A percentile compares a stretch with the other conserved stretches of the same genome.
Conservation (phyloP, 164 flowering plant species). For the Sextonia rubra region DNA sequence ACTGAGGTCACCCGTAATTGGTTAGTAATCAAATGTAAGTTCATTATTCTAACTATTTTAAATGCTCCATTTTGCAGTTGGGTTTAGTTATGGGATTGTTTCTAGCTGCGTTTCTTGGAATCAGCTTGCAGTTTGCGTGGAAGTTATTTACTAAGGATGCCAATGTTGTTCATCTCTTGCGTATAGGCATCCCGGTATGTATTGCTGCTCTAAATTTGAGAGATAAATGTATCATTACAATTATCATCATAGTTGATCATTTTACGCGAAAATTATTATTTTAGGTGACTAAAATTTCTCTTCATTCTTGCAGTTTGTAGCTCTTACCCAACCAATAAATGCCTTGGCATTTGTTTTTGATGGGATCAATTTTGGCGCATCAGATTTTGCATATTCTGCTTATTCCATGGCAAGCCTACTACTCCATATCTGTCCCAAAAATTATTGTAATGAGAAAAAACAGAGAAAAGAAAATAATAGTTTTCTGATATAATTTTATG, state of each 20-base stretch:
- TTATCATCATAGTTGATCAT: background rate
- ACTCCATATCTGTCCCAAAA: background rate
- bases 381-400: constrained; percentile 80
- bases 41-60: background rate
- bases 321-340: constrained; percentile 79
- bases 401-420: constrained; percentile 60
- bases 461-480: background rate
- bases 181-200: constrained; percentile 68
- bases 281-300: constrained; percentile 2
- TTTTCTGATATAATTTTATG: background rate
- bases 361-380: constrained; percentile 87
- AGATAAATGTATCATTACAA: background rate
- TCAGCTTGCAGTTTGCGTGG: constrained; percentile 62
- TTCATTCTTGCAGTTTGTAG: constrained; percentile 60
- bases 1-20: too few species aligned
- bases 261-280: background rate
- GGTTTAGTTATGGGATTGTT: constrained; percentile 62
- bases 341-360: constrained; percentile 85
- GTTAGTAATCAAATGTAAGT: background rate
- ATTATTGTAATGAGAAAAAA: background rate
- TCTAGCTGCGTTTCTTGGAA: constrained; percentile 53
- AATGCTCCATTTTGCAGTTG: constrained; percentile 44
- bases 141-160: constrained; percentile 56
- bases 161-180: constrained; percentile 53
- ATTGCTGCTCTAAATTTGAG: constrained; percentile 1